Evolutionary conservation across 495 filamentous ascomycete genomes (phyloP), one percentile per base, ranked within the genome.

Genomic region (Penicillium crystallinum): DNA sequence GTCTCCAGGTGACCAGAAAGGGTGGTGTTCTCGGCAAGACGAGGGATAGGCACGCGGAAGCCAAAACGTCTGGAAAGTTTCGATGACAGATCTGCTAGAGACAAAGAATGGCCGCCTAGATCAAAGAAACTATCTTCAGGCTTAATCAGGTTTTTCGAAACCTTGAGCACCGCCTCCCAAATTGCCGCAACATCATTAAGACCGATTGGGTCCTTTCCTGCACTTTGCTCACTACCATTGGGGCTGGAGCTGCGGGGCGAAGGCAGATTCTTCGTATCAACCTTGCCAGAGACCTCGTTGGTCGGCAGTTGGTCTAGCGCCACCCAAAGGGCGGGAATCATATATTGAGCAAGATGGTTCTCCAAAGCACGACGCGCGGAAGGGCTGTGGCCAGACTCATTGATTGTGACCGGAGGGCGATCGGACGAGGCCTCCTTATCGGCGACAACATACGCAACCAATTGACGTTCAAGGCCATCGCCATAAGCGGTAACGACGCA

Each of bases 281-380:
- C 77, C 64, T 88, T 88, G 12, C 83, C 84, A 18, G 83, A 85
- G 5, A 88, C 84, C 48, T 77, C 78, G 48, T 83, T 77, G 0
- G 83, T 86, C 14, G 83, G 84, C 10, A 88, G 57, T 46, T 77
- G 73, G 30, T 80, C 72, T 30, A 88, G 43, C 35, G 77, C 73
- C 49, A 86, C 77, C 84, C 83, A 88, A 18, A 85, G 62, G 1
- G 81, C 70, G 0, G 84, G 84, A 46, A 88, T 81, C 84, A 88
- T 88, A 51, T 88, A 88, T 39, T 82, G 82, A 15, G 84, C 84
- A n/a, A 88, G 72, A 39, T 75, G 74, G 7, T 72, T 66, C 8
- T 77, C 66, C 3, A 88, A 72, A 1, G 69, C 71, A 38, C 78
- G 74, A 23, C 84, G 75, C 5, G 81, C 75, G 9, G 67, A 68